phyloP scores from a whole-genome alignment of 768 basidiomycete genomes.

The Tephrocybe sp. region DNA sequence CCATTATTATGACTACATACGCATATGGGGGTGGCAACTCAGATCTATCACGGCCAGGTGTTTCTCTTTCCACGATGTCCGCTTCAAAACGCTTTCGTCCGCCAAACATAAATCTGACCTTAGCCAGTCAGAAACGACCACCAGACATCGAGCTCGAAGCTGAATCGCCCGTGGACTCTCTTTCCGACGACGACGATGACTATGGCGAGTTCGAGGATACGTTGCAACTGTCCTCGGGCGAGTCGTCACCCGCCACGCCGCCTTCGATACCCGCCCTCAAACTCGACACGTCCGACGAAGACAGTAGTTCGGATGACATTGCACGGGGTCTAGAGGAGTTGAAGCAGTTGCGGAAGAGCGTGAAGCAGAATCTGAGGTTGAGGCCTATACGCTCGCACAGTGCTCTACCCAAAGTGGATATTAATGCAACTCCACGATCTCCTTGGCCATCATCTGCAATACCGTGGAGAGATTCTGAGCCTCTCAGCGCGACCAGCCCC shows the following conservation, averaged over 20 bases:
- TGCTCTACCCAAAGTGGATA: conserved; percentile 46
- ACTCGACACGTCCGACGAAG: conserved; percentile 33
- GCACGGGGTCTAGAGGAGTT: conserved; percentile 67
- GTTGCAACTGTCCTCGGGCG: conserved; percentile 40
- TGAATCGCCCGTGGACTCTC: conserved; percentile 34
- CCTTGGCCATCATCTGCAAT: conserved; percentile 20
- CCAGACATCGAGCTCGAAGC: conserved; percentile 37
- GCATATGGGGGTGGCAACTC: conserved; percentile 5
- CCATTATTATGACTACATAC: neutral
- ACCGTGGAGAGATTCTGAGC: conserved; percentile 26
- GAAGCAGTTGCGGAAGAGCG: conserved; percentile 66
- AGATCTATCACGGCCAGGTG: conserved; percentile 6
- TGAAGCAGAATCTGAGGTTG: conserved; percentile 75
- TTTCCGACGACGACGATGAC: conserved; percentile 27
- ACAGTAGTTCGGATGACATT: conserved; percentile 56
- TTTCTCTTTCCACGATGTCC: conserved; percentile 17
- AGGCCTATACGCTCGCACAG: conserved; percentile 70
- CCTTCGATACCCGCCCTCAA: conserved; percentile 33
- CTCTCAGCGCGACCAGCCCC: conserved; percentile 44
- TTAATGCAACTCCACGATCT: conserved; percentile 29
- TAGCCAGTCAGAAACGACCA: conserved; percentile 31
- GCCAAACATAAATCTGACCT: conserved; percentile 48
- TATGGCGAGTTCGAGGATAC: conserved; percentile 39
- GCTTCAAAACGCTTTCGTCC: conserved; percentile 46
- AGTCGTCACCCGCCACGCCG: conserved; percentile 31